Conservation (phyloP, 2,329 filamentous ascomycete genomes). For the Hypoxylon rubiginosum region DNA sequence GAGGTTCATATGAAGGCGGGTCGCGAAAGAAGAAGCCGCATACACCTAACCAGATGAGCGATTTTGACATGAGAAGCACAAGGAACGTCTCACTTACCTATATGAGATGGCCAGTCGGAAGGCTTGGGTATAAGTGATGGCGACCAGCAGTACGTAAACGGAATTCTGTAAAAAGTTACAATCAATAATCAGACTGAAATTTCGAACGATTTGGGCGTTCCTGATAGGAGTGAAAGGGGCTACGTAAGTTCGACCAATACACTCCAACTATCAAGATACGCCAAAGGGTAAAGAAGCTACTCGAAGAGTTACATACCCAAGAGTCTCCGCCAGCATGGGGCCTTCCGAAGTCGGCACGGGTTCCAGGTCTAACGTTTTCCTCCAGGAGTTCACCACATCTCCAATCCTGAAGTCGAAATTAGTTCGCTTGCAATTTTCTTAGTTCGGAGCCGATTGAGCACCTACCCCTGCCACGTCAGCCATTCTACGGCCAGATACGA, state of each 20-base stretch:
- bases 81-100: conserved; percentile 60
- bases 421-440: neutral
- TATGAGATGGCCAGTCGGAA: conserved; percentile 77
- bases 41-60: conserved; percentile 52
- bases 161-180: conserved; percentile 63
- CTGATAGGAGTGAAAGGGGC: too few relatives aligned
- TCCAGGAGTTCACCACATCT: conserved; percentile 87
- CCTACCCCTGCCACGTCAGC: conserved; percentile 84
- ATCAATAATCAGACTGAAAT: too few relatives aligned
- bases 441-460: neutral
- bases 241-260: too few relatives aligned
- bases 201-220: too few relatives aligned
- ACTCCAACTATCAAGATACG: too few relatives aligned
- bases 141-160: conserved; percentile 92
- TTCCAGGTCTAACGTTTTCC: conserved; percentile 77
- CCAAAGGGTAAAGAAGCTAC: too few relatives aligned
- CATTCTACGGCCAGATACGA: conserved; percentile 84
- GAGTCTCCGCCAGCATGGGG: conserved; percentile 78
- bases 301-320: conserved; percentile 52
- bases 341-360: conserved; percentile 73
- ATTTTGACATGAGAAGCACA: neutral
- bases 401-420: conserved; percentile 65
- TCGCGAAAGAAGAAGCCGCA: conserved; percentile 57
- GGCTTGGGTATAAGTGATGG: conserved; percentile 80
- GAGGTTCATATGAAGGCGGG: neutral